phyloP scores from a whole-genome alignment of 495 filamentous ascomycete species.

The Talaromyces trachyspermus region DNA sequence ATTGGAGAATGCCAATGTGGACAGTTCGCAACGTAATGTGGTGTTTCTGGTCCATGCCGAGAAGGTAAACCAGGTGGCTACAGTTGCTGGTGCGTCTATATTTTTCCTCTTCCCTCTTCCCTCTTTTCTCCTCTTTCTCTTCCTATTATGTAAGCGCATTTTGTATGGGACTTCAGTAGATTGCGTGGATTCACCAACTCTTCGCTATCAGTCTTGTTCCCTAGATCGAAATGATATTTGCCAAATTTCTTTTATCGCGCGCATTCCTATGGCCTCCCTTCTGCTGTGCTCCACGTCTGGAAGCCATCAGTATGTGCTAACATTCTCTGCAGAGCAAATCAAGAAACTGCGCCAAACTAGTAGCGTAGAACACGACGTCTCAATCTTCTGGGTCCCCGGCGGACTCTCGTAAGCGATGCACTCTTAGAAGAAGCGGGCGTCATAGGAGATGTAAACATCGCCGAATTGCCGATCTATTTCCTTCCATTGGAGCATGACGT shows the following conservation, averaged over 20 bases:
- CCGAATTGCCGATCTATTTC: constrained; percentile 81
- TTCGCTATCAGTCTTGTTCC: constrained; percentile 59
- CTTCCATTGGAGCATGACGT: constrained; percentile 87
- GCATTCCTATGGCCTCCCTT: constrained; percentile 39
- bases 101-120: constrained; percentile 4
- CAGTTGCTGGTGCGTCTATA: constrained; percentile 75
- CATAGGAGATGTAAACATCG: constrained; percentile 82
- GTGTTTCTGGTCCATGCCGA: constrained; percentile 88
- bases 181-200: constrained; percentile 53
- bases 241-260: constrained; percentile 24
- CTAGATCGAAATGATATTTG: constrained; percentile 44
- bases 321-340: constrained; percentile 71
- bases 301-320: constrained; percentile 53
- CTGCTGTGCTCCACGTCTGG: constrained; percentile 23
- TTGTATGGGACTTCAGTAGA: constrained; percentile 52
- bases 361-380: constrained; percentile 87
- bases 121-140: constrained; percentile 1
- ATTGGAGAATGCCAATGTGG: constrained; percentile 88
- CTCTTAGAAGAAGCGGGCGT: constrained; percentile 91
- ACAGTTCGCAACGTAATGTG: constrained; percentile 89
- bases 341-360: constrained; percentile 77
- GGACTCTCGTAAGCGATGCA: constrained; percentile 84
- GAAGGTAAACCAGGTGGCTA: constrained; percentile 69
- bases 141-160: constrained; percentile 3
- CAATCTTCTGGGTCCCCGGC: constrained; percentile 89